phyloP scores from a whole-genome alignment of 257 asterid species.

The Penstemon eatonii region DNA sequence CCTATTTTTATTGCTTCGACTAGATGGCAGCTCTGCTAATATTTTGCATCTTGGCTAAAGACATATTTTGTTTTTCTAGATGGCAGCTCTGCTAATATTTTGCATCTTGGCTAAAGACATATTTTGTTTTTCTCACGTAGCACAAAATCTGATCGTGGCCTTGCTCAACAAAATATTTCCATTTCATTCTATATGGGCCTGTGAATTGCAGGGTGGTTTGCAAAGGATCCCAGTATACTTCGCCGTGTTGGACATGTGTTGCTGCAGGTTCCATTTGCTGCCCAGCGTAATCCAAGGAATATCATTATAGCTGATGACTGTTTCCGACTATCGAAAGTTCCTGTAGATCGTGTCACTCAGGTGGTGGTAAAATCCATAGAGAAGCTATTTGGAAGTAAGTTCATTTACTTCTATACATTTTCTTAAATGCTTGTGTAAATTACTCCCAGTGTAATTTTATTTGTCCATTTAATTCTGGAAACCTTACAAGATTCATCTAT shows the following conservation, averaged over 20 bases:
- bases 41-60: not conserved
- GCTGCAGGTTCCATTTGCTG: slow-evolving; percentile 75
- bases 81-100: not conserved
- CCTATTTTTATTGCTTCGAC: not conserved
- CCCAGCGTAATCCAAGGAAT: slow-evolving; percentile 75
- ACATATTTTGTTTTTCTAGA: not conserved
- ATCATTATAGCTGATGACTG: slow-evolving; percentile 82
- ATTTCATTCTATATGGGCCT: slow-evolving; percentile 12
- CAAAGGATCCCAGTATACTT: slow-evolving; percentile 77
- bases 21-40: not conserved
- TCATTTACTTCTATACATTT: slow-evolving; percentile 25
- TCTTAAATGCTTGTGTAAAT: slow-evolving; percentile 2
- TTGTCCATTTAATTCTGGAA: slow-evolving; percentile 25
- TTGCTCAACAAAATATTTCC: slow-evolving; percentile 16
- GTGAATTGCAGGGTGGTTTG: slow-evolving; percentile 83
- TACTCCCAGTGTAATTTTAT: slow-evolving; percentile 12
- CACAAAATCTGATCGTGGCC: not conserved
- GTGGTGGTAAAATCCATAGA: slow-evolving; percentile 71
- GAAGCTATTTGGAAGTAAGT: slow-evolving; percentile 85
- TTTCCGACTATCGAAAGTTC: slow-evolving; percentile 58
- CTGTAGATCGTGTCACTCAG: slow-evolving; percentile 57
- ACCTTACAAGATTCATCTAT: slow-evolving; percentile 36
- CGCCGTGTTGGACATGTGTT: slow-evolving; percentile 92
- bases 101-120: not conserved
- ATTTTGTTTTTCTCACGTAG: not conserved